These are phyloP conservation scores for Mucor mucedo DNA, from an alignment of 371 early-diverging fungal genomes.

Conservation along the genomic window DNA sequence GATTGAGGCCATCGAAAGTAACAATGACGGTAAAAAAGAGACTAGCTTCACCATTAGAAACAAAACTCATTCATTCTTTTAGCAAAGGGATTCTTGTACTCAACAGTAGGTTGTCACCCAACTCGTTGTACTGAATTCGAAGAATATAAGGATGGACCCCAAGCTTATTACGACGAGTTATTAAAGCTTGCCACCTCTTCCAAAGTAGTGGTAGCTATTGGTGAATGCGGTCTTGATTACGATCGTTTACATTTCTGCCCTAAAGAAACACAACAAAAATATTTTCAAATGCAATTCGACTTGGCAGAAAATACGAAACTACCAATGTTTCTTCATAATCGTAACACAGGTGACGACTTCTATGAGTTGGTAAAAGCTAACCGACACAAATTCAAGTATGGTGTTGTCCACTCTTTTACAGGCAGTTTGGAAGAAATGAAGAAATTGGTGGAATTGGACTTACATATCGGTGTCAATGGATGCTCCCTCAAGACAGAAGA, in stretches of 20 bases:
- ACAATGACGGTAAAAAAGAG: constrained; percentile 25
- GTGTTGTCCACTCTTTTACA: constrained; percentile 96
- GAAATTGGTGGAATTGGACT: constrained; percentile 72
- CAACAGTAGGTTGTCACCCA: constrained; percentile 91
- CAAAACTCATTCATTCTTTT: constrained; percentile 8
- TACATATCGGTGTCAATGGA: constrained; percentile 98
- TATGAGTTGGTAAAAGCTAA: constrained; percentile 62
- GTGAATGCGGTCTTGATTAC: constrained; percentile 94
- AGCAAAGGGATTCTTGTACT: constrained; percentile 54
- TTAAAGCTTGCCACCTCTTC: constrained; percentile 47
- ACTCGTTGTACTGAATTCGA: constrained; percentile 82
- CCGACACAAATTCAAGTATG: constrained; percentile 69
- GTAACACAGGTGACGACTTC: constrained; percentile 77
- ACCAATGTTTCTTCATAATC: constrained; percentile 90
- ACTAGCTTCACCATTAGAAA: neutral
- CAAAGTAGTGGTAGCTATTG: constrained; percentile 81
- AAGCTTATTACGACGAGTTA: constrained; percentile 64
- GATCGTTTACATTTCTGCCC: constrained; percentile 87
- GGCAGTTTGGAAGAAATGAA: constrained; percentile 82
- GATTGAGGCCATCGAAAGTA: constrained; percentile 52
- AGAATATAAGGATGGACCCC: constrained; percentile 55
- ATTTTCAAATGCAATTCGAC: constrained; percentile 82
- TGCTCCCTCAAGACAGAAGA: constrained; percentile 93
- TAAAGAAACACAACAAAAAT: constrained; percentile 74
- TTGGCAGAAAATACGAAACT: constrained; percentile 76